Conservation (phyloP, 352 stramenopile genomes). For the Peronospora belbahrii region DNA sequence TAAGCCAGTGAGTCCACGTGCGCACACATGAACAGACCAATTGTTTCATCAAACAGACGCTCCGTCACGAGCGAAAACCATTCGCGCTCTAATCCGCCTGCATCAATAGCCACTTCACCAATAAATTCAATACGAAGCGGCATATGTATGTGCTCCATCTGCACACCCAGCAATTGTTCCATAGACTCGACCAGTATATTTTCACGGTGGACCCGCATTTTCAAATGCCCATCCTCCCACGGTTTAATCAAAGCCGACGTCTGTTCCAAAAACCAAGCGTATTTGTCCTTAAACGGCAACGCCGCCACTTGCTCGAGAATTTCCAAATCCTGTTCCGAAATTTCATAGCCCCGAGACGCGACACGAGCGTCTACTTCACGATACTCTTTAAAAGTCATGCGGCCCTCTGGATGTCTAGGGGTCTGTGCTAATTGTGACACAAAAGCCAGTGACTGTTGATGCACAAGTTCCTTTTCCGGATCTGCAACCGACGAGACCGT, state of each 20-base stretch:
- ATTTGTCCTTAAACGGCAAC: constrained; percentile 84
- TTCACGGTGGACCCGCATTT: constrained; percentile 78
- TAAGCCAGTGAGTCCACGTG: constrained; percentile 76
- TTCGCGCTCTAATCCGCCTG: constrained; percentile 83
- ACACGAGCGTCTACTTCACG: constrained; percentile 80
- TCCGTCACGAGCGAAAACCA: constrained; percentile 85
- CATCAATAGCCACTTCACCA: constrained; percentile 84
- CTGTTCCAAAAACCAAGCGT: constrained; percentile 81
- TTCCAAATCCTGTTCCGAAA: constrained; percentile 81
- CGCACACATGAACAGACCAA: constrained; percentile 82
- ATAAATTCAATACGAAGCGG: constrained; percentile 86
- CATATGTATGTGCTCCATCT: constrained; percentile 86
- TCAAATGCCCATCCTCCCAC: constrained; percentile 78
- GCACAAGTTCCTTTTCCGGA: constrained; percentile 58
- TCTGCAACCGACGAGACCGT: constrained; percentile 7
- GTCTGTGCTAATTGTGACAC: constrained; percentile 81
- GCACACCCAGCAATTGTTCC: constrained; percentile 73
- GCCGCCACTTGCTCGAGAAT: constrained; percentile 81
- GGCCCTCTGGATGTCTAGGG: constrained; percentile 66
- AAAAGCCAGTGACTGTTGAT: constrained; percentile 78
- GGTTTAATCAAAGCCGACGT: constrained; percentile 78
- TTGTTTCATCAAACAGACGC: constrained; percentile 81
- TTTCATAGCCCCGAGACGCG: constrained; percentile 80
- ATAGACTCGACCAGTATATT: constrained; percentile 83
- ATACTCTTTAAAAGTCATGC: constrained; percentile 87